Conservation (phyloP, 129 eudicot species). For the Saposhnikovia divaricata region DNA sequence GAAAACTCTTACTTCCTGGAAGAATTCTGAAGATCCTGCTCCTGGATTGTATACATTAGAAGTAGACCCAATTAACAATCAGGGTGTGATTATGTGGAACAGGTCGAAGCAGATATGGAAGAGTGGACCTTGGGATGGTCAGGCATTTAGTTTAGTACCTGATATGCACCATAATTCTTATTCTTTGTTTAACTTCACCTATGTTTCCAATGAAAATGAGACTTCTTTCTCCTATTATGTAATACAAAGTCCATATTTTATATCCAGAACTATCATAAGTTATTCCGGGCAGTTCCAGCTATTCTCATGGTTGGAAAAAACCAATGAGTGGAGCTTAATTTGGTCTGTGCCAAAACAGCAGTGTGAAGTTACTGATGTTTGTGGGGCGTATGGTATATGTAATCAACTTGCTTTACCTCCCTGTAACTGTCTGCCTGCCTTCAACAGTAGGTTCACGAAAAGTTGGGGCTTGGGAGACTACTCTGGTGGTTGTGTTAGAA, state of each 20-base stretch:
- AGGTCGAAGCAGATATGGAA: slow-evolving; percentile 28
- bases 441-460: slow-evolving; percentile 10
- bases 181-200: slow-evolving; percentile 33
- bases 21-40: slow-evolving; percentile 40
- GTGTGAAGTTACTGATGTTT: slow-evolving; percentile 48
- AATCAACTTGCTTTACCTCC: slow-evolving; percentile 23
- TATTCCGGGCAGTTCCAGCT: slow-evolving; percentile 41
- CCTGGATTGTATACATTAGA: slow-evolving; percentile 36
- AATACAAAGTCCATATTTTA: slow-evolving; percentile 14
- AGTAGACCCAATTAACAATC: slow-evolving; percentile 20
- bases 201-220: slow-evolving; percentile 38
- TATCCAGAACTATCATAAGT: slow-evolving; percentile 37
- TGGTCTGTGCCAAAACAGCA: slow-evolving; percentile 49
- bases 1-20: slow-evolving; percentile 42
- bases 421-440: slow-evolving; percentile 49
- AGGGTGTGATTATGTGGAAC: slow-evolving; percentile 35
- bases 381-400: slow-evolving; percentile 55
- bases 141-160: slow-evolving; percentile 31
- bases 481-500: slow-evolving; percentile 52
- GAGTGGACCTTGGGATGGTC: slow-evolving; percentile 41
- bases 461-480: slow-evolving; percentile 42
- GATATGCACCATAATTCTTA: slow-evolving; percentile 18
- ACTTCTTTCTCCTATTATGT: slow-evolving; percentile 39
- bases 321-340: slow-evolving; percentile 35
- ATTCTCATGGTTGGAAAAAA: slow-evolving; percentile 23